Evolutionary conservation across 305 asterid species (phyloP), one percentile per base, ranked within the genome.

Genomic region (Fraxinus albicans): DNA sequence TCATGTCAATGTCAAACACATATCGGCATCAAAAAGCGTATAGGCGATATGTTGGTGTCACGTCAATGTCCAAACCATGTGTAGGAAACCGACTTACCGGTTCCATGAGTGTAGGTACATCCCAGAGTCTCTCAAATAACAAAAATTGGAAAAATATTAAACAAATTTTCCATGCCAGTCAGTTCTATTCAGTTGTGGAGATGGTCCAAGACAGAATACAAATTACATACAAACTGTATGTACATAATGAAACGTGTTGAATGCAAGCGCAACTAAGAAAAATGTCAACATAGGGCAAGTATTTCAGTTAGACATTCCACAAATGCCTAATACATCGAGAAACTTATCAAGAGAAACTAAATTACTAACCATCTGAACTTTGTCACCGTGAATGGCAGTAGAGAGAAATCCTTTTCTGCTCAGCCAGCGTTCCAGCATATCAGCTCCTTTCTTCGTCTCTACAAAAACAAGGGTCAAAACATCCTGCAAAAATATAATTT

Each of bases 361-460:
- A 29, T 29, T 70, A 79, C 93, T 86, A 60, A 94, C 98, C 88
- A 87, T 25, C 83, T 92, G 98, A 17, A 92, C 83, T 91, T 94
- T 92, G 87, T 90, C 98, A 34, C 98, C 98, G 79, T 94, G 98
- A 67, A 94, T 92, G 76, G 95, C 98, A 67, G 88, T 78, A 73
- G 97, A 86, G 55, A 87, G 92, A 80, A 88, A 92, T 13, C 95
- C 95, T 67, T 77, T 86, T 78, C 76, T 81, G 15, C 83, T 84
- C 80, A 94, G 70, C 94, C 94, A 94, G 21, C 75, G 78, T 65
- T 94, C 95, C 7, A 94, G 87, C 2, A 89, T 77, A 87, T 94
- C 97, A 1, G 95, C 97, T 23, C 95, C 98, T 79, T 83, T 88
- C 81, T 94, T 94, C 3, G 98, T 94, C 88, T 94, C 98, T 73